These are phyloP conservation scores for Talaromyces sp. DNA, from an alignment of 2,329 filamentous ascomycete species.

Conservation along the genomic window DNA sequence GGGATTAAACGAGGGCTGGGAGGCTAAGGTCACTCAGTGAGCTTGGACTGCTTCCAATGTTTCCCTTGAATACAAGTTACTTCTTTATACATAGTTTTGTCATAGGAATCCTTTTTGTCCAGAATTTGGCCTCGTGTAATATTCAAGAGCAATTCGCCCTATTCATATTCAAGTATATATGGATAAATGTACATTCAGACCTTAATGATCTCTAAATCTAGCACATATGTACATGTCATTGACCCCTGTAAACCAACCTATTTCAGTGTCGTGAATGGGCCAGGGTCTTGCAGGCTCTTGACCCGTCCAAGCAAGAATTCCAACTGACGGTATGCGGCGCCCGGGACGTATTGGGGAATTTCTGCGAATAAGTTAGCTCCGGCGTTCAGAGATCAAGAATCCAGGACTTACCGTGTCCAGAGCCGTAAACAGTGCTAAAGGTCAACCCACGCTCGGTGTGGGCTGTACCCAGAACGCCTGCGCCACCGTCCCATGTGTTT, in stretches of 20 bases:
- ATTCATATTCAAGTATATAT: not conserved
- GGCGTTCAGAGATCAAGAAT: not conserved
- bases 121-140: not conserved
- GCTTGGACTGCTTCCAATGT: not conserved
- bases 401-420: constrained; percentile 12
- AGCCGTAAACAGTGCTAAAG: constrained; percentile 11
- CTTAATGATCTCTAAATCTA: not conserved
- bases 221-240: not conserved
- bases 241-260: not conserved
- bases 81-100: not conserved
- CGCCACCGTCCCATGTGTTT: constrained; percentile 51
- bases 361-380: not conserved
- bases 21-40: not conserved
- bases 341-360: constrained; percentile 19
- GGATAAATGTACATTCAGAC: not conserved
- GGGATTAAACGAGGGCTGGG: not conserved
- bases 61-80: not conserved
- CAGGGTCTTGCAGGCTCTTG: constrained; percentile 1
- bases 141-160: not conserved
- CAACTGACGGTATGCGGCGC: constrained; percentile 65
- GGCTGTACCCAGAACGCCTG: constrained; percentile 63
- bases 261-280: constrained; percentile 7
- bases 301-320: constrained; percentile 69
- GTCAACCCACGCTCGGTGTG: constrained; percentile 63
- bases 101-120: not conserved